A percentile compares a stretch with the other conserved stretches of the same genome.
These are phyloP conservation scores for Penicillium corylophilum DNA, from an alignment of 2,329 filamentous ascomycete species.

Conservation along the genomic window DNA sequence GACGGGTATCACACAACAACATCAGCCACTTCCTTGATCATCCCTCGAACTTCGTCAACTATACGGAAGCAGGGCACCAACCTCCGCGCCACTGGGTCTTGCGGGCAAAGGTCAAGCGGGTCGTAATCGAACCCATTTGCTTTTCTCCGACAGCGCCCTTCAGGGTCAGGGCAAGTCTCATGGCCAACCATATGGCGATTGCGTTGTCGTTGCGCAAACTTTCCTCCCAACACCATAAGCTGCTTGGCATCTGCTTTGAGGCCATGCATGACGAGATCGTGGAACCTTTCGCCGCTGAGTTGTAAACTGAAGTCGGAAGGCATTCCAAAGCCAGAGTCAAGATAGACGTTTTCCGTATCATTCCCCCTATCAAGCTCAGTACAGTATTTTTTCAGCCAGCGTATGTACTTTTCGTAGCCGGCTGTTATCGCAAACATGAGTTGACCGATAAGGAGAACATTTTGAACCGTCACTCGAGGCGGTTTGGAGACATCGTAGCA, in stretches of 20 bases:
- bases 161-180: slow-evolving; percentile 23
- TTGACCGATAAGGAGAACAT: slow-evolving; percentile 30
- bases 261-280: slow-evolving; percentile 13
- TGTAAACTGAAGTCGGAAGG: slow-evolving; percentile 9
- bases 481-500: slow-evolving; percentile 32
- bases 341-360: slow-evolving; percentile 8
- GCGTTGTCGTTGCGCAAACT: slow-evolving; percentile 27
- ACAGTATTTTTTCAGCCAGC: slow-evolving; percentile 25
- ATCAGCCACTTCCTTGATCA: slow-evolving; percentile 27
- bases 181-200: slow-evolving; percentile 30
- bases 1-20: slow-evolving; percentile 27
- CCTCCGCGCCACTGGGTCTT: slow-evolving; percentile 20
- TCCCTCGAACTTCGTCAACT: slow-evolving; percentile 28
- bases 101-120: slow-evolving; percentile 28
- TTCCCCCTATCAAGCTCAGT: slow-evolving; percentile 9
- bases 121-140: slow-evolving; percentile 22
- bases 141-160: slow-evolving; percentile 27
- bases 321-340: slow-evolving; percentile 11
- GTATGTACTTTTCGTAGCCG: slow-evolving; percentile 26
- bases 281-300: slow-evolving; percentile 15
- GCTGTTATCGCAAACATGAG: slow-evolving; percentile 28
- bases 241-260: slow-evolving; percentile 18
- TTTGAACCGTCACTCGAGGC: slow-evolving; percentile 29
- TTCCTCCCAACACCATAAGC: slow-evolving; percentile 17
- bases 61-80: slow-evolving; percentile 31